Evolutionary conservation across 1,284 basidiomycete genomes (phyloP), one percentile per base, ranked within the genome.

Genomic region (Cutaneotrichosporon sp.): DNA sequence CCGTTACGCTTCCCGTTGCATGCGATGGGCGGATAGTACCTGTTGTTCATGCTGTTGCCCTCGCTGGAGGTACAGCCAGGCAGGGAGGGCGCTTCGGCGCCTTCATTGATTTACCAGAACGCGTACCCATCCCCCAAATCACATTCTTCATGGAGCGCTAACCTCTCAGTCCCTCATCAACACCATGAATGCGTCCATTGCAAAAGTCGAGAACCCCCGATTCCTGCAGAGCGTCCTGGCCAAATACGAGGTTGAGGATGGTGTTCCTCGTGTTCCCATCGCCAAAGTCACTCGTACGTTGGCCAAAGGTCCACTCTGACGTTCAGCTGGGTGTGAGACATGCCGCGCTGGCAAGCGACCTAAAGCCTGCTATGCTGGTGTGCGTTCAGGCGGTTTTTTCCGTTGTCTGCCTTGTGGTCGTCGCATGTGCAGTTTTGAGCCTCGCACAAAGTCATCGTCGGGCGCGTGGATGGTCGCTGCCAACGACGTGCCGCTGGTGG

Each of bases 401-500:
- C 43, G 43, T 17, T 45, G 43, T 13, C 43, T 45, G 4, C 43
- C 43, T 3, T 45, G 43, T 17, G 43, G 43, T 12, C 43, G 43
- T 13, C 30, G 43, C 30, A 45, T 45, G 43, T 45, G 43, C 30
- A 34, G 30, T 4, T 45, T 45, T 14, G 43, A 45, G 43, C 43
- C 43, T 13, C 43, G 43, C 18, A 45, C 20, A 30, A 45, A 45
- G 30, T 35, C 30, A 9, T 45, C 43, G 7, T 45, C 43, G 9
- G 43, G 43, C 33, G 43, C 43, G 17, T 45, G 43, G 43, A 45
- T 45, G 43, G 43, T 45, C 2, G 43, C 43, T 12, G n/a, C 18
- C 17, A 45, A 45, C 33, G 43, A 45, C 43, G 30, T 45, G 17
- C 33, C 43, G 30, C 43, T 45, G 30, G 43, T 45, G 18, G 43